phyloP scores from a whole-genome alignment of 2,329 filamentous ascomycete genomes.

The Coleophoma cylindrospora region DNA sequence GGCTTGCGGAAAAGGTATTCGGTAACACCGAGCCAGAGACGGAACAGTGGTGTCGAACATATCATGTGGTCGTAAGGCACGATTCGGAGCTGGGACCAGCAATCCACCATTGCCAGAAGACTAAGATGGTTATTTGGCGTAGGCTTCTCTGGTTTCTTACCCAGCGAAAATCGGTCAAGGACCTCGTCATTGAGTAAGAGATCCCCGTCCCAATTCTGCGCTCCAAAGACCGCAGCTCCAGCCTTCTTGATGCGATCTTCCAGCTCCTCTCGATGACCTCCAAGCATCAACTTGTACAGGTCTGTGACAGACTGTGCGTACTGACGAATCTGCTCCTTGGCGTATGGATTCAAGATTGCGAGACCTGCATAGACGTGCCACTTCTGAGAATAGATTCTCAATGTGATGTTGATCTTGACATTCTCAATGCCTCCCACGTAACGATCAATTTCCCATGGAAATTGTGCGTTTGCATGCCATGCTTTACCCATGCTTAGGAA shows the following conservation, averaged over 20 bases:
- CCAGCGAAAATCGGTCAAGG: conserved; percentile 83
- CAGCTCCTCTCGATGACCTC: conserved; percentile 72
- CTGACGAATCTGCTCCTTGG: conserved; percentile 86
- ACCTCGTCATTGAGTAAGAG: conserved; percentile 73
- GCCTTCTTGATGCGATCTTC: conserved; percentile 72
- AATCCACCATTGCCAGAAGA: conserved; percentile 94
- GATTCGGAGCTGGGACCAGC: conserved; percentile 91
- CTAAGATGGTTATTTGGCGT: conserved; percentile 91
- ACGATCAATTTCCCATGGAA: conserved; percentile 93
- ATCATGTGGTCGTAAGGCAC: conserved; percentile 99
- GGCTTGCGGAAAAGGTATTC: conserved; percentile 90
- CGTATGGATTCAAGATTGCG: conserved; percentile 92
- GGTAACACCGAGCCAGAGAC: conserved; percentile 93
- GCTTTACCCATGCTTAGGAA: conserved; percentile 97
- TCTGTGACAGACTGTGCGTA: conserved; percentile 91
- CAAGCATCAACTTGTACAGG: conserved; percentile 93
- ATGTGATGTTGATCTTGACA: conserved; percentile 96
- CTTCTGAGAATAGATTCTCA: conserved; percentile 97
- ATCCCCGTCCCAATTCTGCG: conserved; percentile 50
- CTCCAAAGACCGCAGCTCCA: conserved; percentile 64
- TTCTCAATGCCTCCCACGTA: conserved; percentile 98
- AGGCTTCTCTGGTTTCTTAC: conserved; percentile 48
- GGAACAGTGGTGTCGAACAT: conserved; percentile 94
- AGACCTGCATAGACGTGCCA: conserved; percentile 99
- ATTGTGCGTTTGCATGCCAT: conserved; percentile 92